Evolutionary conservation across 2,329 filamentous ascomycete genomes (phyloP).

Genomic region (Herpotrichia juniperi): DNA sequence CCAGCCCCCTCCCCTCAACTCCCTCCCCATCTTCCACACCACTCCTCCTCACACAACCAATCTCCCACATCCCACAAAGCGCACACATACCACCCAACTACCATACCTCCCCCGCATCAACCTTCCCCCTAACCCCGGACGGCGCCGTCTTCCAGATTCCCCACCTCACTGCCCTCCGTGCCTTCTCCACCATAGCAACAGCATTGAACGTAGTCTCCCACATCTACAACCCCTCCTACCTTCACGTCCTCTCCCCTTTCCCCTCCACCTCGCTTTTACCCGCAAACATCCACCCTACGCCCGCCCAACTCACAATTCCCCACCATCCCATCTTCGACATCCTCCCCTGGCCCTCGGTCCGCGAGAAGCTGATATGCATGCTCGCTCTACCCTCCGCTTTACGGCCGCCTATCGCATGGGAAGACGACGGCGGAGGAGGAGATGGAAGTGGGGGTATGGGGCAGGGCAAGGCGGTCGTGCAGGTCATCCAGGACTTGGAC

Average conservation of each 20-base stretch:
- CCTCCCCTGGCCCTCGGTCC: slow-evolving; percentile 62
- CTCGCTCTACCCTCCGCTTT: slow-evolving; percentile 56
- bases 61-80: too few species aligned
- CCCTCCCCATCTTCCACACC: neutral
- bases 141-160: slow-evolving; percentile 35
- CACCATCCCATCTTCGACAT: slow-evolving; percentile 66
- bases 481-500: slow-evolving; percentile 64
- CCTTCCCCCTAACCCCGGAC: slow-evolving; percentile 21
- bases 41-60: neutral
- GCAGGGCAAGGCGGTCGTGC: slow-evolving; percentile 53
- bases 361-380: slow-evolving; percentile 59
- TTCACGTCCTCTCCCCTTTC: slow-evolving; percentile 23
- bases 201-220: slow-evolving; percentile 17
- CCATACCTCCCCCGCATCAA: neutral
- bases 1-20: slow-evolving; percentile 5
- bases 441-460: too few species aligned
- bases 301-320: slow-evolving; percentile 55
- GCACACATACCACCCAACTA: neutral
- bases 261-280: slow-evolving; percentile 13
- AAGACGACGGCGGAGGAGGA: slow-evolving; percentile 44
- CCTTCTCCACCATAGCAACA: slow-evolving; percentile 20
- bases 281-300: slow-evolving; percentile 58
- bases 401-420: slow-evolving; percentile 54
- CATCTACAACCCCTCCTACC: slow-evolving; percentile 25
- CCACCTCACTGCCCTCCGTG: slow-evolving; percentile 46